phyloP scores from a whole-genome alignment of 2,329 filamentous ascomycete genomes.

The Ophiocordyceps unilateralis region DNA sequence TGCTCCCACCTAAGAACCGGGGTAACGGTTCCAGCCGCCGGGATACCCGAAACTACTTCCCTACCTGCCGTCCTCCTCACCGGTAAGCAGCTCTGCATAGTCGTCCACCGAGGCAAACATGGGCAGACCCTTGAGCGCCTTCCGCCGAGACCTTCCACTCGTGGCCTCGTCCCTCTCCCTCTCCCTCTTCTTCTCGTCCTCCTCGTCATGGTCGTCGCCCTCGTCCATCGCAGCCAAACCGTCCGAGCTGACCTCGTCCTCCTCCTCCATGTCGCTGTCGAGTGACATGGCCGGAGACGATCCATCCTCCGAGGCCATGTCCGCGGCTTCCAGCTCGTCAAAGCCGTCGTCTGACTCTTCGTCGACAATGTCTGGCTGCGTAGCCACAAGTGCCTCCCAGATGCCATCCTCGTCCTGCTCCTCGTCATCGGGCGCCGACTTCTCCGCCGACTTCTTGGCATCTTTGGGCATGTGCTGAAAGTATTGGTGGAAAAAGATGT shows the following conservation, averaged over 20 bases:
- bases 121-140: slow-evolving; percentile 75
- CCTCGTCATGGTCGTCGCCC: slow-evolving; percentile 28
- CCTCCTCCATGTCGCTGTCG: slow-evolving; percentile 29
- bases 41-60: neutral
- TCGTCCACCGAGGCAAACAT: slow-evolving; percentile 89
- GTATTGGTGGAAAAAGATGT: slow-evolving; percentile 97
- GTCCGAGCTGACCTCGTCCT: slow-evolving; percentile 25
- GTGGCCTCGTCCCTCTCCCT: slow-evolving; percentile 4
- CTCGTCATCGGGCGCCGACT: slow-evolving; percentile 29
- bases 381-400: slow-evolving; percentile 78
- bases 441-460: slow-evolving; percentile 35
- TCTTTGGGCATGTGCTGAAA: slow-evolving; percentile 60
- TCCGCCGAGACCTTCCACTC: slow-evolving; percentile 41
- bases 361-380: slow-evolving; percentile 45
- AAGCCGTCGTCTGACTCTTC: slow-evolving; percentile 35
- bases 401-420: slow-evolving; percentile 61
- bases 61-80: slow-evolving; percentile 41
- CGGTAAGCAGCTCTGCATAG: slow-evolving; percentile 69
- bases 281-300: slow-evolving; percentile 16
- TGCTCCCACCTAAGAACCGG: too few species aligned
- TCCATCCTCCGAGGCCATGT: slow-evolving; percentile 31
- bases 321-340: slow-evolving; percentile 30
- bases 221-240: slow-evolving; percentile 20
- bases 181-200: slow-evolving; percentile 42
- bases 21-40: too few species aligned